A percentile compares a stretch with the other conserved stretches of the same genome.
These are phyloP conservation scores for Blastobotrys illinoisensis DNA, from an alignment of 1,139 yeast species.

Conservation along the genomic window DNA sequence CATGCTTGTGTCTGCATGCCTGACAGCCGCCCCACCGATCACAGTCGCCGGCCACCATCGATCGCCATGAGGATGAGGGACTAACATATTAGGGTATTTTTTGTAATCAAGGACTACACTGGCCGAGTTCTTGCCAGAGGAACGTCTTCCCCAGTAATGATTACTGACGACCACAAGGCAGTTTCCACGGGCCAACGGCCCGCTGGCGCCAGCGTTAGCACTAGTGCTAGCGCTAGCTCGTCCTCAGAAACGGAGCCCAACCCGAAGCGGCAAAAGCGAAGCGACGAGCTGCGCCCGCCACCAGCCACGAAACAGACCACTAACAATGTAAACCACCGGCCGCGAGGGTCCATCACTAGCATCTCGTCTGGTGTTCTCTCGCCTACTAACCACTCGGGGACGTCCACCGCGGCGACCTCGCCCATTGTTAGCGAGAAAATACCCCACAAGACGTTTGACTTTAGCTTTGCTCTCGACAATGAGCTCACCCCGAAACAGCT, in stretches of 20 bases:
- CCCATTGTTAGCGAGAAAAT: constrained; percentile 9
- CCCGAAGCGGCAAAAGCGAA: not conserved
- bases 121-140: constrained; percentile 67
- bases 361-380: constrained; percentile 8
- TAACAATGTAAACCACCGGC: not conserved
- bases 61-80: not conserved
- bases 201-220: not conserved
- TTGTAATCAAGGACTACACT: constrained; percentile 54
- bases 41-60: not conserved
- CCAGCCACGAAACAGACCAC: not conserved
- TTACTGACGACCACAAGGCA: constrained; percentile 82
- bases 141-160: constrained; percentile 69
- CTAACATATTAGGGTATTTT: constrained; percentile 42
- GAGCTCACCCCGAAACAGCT: not conserved
- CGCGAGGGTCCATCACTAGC: constrained; percentile 1
- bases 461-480: not conserved
- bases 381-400: constrained; percentile 10
- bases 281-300: not conserved
- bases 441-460: not conserved
- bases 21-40: not conserved
- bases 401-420: constrained; percentile 16
- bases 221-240: not conserved
- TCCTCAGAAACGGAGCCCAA: not conserved
- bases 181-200: not conserved
- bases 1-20: not conserved